Conservation (phyloP, 108 stramenopile species). For the Cyclotella atomus region DNA sequence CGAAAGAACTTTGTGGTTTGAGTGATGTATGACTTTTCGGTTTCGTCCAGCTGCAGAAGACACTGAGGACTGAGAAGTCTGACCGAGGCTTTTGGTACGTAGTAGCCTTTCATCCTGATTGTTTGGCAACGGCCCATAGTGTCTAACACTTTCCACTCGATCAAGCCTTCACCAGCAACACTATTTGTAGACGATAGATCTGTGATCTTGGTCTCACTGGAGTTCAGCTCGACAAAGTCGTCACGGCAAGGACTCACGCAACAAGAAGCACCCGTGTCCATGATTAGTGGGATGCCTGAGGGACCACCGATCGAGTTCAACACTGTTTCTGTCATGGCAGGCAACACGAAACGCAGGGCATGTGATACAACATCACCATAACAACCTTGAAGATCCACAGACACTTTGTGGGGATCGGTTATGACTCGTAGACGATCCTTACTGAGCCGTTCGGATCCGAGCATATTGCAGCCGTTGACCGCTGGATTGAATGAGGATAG, state of each 20-base stretch:
- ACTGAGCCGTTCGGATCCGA: too few relatives aligned
- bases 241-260: background rate
- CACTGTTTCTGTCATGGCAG: too few relatives aligned
- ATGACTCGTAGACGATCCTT: too few relatives aligned
- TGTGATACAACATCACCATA: too few relatives aligned
- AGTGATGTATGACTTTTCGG: too few relatives aligned
- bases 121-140: background rate
- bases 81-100: background rate
- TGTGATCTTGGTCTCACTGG: background rate
- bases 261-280: background rate
- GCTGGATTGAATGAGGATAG: too few relatives aligned
- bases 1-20: background rate
- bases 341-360: too few relatives aligned
- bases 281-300: background rate
- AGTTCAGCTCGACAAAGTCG: background rate
- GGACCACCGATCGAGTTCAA: too few relatives aligned
- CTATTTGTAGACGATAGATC: conserved; percentile 6
- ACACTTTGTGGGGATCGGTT: too few relatives aligned
- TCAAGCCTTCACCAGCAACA: conserved; percentile 1
- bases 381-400: too few relatives aligned
- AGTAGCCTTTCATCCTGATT: background rate
- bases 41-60: too few relatives aligned
- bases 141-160: background rate
- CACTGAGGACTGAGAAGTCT: background rate
- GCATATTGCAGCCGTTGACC: too few relatives aligned